Evolutionary conservation across 768 basidiomycete genomes (phyloP).

Genomic region (Xerocomellus amylosporus): DNA sequence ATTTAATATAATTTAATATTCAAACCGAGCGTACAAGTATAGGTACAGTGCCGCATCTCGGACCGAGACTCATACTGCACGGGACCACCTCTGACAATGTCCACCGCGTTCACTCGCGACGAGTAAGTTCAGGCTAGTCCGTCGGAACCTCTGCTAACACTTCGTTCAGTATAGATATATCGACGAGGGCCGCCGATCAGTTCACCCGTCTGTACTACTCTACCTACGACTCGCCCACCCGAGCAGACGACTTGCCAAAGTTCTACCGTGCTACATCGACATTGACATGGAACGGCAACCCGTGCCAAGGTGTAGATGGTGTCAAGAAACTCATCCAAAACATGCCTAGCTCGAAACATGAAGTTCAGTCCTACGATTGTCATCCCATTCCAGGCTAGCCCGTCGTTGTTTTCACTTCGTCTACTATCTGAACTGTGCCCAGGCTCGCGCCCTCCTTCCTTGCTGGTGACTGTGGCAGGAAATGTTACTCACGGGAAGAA

Average conservation of each 20-base stretch:
- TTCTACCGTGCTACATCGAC: slow-evolving; percentile 79
- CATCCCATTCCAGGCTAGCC: slow-evolving; percentile 79
- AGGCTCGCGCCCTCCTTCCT: slow-evolving; percentile 77
- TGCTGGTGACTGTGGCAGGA: slow-evolving; percentile 78
- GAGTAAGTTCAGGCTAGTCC: slow-evolving; percentile 45
- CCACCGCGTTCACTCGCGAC: slow-evolving; percentile 47
- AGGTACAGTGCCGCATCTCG: too few relatives aligned
- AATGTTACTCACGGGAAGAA: slow-evolving; percentile 70
- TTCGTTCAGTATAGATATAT: slow-evolving; percentile 72
- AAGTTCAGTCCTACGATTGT: slow-evolving; percentile 85
- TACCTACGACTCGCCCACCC: slow-evolving; percentile 77
- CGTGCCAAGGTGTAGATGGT: slow-evolving; percentile 69
- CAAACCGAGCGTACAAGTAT: too few relatives aligned
- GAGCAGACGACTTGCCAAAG: slow-evolving; percentile 71
- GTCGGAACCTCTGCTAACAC: slow-evolving; percentile 5
- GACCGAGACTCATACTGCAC: slow-evolving; percentile 2
- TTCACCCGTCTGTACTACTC: slow-evolving; percentile 82
- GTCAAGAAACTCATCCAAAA: slow-evolving; percentile 62
- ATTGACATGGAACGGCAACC: slow-evolving; percentile 83
- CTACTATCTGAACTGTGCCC: slow-evolving; percentile 11
- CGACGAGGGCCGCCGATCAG: slow-evolving; percentile 77
- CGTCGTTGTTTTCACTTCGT: slow-evolving; percentile 2
- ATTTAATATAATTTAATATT: too few relatives aligned
- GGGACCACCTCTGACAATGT: slow-evolving; percentile 18
- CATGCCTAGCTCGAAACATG: slow-evolving; percentile 80